Percentiles rank a stretch among this genome's conserved stretches.
Evolutionary conservation across 192 early-diverging fungal species (phyloP).

Genomic region (Funneliformis mosseae): DNA sequence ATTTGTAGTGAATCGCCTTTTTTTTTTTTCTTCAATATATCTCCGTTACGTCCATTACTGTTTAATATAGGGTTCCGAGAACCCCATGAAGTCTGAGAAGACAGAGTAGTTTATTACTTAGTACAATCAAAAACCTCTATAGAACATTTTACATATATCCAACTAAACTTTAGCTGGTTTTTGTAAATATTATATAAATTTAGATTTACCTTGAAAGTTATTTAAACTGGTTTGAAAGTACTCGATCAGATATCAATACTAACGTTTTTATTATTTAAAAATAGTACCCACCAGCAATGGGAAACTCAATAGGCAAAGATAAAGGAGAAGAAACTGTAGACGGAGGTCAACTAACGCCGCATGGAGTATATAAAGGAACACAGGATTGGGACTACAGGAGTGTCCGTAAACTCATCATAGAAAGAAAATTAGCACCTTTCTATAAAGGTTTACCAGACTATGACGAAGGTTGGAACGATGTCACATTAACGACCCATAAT

Average conservation of each 20-base stretch:
- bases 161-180: not conserved
- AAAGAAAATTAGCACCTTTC: slow-evolving; percentile 81
- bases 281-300: slow-evolving; percentile 31
- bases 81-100: too few relatives aligned
- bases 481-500: slow-evolving; percentile 27
- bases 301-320: slow-evolving; percentile 48
- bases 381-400: slow-evolving; percentile 80
- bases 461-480: slow-evolving; percentile 48
- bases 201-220: too few relatives aligned
- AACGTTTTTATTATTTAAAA: not conserved
- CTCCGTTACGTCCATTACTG: too few relatives aligned
- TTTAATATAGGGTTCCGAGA: too few relatives aligned
- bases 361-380: slow-evolving; percentile 68
- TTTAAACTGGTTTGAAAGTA: not conserved
- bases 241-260: not conserved
- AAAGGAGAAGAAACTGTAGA: slow-evolving; percentile 55
- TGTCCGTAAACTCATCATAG: slow-evolving; percentile 73
- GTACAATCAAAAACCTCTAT: not conserved
- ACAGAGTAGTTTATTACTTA: not conserved
- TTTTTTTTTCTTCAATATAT: too few relatives aligned
- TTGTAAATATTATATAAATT: not conserved
- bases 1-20: too few relatives aligned
- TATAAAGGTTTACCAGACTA: slow-evolving; percentile 79
- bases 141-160: not conserved
- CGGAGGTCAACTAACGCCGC: slow-evolving; percentile 64